These are phyloP conservation scores for Wickerhamiella siamensis DNA, from an alignment of 805 yeast species.

Conservation along the genomic window DNA sequence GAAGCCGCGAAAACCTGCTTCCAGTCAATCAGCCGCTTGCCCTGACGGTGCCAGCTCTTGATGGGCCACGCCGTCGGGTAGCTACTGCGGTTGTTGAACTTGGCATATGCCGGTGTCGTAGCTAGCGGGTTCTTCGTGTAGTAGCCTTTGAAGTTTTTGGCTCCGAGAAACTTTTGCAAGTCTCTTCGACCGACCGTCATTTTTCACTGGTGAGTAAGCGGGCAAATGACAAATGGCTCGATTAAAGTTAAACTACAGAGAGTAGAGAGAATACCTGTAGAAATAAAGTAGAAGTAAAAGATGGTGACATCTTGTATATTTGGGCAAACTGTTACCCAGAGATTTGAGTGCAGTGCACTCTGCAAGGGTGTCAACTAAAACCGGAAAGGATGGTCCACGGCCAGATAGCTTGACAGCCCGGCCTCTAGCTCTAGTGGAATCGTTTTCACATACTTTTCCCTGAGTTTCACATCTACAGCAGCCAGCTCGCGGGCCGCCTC, in stretches of 20 bases:
- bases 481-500: conserved; percentile 38
- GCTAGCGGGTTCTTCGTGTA: conserved; percentile 62
- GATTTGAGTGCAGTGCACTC: too few relatives aligned
- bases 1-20: conserved; percentile 16
- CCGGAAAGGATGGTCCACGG: conserved; percentile 14
- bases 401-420: conserved; percentile 11
- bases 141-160: conserved; percentile 70
- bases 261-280: too few relatives aligned
- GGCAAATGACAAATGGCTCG: too few relatives aligned
- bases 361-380: too few relatives aligned
- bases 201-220: conserved; percentile 1
- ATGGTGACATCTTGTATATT: too few relatives aligned
- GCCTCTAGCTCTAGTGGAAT: conserved; percentile 10
- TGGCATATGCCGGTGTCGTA: conserved; percentile 34
- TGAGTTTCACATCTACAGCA: conserved; percentile 11
- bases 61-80: conserved; percentile 21
- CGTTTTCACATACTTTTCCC: conserved; percentile 11
- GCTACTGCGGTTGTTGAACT: conserved; percentile 43
- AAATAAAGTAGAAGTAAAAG: too few relatives aligned
- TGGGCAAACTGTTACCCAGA: too few relatives aligned
- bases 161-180: conserved; percentile 66
- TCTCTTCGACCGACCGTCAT: conserved; percentile 19
- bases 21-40: conserved; percentile 18
- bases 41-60: conserved; percentile 19
- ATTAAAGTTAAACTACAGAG: too few relatives aligned